A percentile compares a stretch with the other conserved stretches of the same genome.
Conservation (phyloP, 163 green algal genomes). For the Scenedesmus sp. region DNA sequence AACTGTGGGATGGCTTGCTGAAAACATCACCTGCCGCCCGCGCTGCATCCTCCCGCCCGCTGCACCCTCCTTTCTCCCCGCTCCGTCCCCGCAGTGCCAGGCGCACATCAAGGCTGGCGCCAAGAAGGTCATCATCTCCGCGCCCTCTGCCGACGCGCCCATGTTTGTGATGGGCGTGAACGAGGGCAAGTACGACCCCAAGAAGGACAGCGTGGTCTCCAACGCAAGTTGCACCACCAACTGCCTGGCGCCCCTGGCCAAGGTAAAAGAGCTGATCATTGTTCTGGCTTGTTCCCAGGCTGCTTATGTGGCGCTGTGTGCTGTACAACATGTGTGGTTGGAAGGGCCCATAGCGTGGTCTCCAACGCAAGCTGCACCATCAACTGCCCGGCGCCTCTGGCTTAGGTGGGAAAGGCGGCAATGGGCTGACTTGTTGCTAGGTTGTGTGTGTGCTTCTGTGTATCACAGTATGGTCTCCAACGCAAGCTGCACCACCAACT, state of each 20-base stretch:
- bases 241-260: constrained; percentile 97
- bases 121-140: constrained; percentile 98
- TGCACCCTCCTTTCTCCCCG: background rate
- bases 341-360: constrained; percentile 82
- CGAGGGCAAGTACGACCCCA: constrained; percentile 89
- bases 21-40: background rate
- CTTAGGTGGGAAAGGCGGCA: constrained; percentile 80
- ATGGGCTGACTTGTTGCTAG: background rate
- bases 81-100: constrained; percentile 66
- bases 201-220: constrained; percentile 88
- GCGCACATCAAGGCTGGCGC: constrained; percentile 90
- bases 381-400: constrained; percentile 97
- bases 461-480: constrained; percentile 94
- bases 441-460: background rate
- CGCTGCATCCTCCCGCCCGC: background rate
- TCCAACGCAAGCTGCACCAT: constrained; percentile 99
- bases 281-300: background rate
- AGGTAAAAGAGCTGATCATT: constrained; percentile 69
- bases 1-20: no score
- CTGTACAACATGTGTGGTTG: background rate
- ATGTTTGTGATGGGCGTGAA: constrained; percentile 97
- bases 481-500: constrained; percentile 99
- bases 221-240: constrained; percentile 99
- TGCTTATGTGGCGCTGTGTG: background rate
- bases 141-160: constrained; percentile 92